A percentile compares a stretch with the other conserved stretches of the same genome.
These are phyloP conservation scores for Vitis labrusca DNA, from an alignment of 164 flowering plant genomes.

Conservation along the genomic window DNA sequence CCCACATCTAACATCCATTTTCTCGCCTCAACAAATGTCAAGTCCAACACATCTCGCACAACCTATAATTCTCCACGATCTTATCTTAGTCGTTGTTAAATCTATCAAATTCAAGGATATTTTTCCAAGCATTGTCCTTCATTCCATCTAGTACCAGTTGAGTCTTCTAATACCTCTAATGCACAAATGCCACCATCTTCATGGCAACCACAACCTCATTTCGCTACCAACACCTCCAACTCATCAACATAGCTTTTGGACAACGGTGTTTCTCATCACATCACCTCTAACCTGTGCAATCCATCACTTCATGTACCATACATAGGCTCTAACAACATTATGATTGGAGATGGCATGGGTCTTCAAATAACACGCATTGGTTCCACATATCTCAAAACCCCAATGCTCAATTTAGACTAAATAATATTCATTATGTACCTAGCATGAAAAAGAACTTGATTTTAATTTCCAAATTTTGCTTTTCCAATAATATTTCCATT, in stretches of 20 bases:
- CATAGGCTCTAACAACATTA: background rate
- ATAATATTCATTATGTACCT: background rate
- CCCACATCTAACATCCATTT: too few species aligned
- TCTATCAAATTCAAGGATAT: too few species aligned
- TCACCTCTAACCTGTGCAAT: background rate
- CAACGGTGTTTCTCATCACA: background rate
- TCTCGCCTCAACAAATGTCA: too few species aligned
- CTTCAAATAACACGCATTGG: background rate
- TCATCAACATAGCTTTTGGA: background rate
- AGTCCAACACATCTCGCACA: too few species aligned
- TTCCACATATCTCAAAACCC: background rate
- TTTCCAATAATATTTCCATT: background rate
- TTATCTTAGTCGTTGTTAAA: too few species aligned
- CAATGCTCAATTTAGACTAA: background rate
- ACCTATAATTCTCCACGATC: too few species aligned
- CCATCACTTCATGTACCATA: background rate
- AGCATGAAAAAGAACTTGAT: background rate
- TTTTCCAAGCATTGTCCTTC: too few species aligned
- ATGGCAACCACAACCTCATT: too few species aligned
- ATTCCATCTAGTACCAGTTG: too few species aligned
- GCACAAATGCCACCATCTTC: too few species aligned
- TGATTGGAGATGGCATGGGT: background rate
- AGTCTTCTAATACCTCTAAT: too few species aligned
- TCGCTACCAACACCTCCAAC: background rate
- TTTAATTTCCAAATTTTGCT: background rate